These are phyloP conservation scores for Pseudogymnoascus sp. DNA, from an alignment of 2,329 filamentous ascomycete genomes.

Conservation along the genomic window DNA sequence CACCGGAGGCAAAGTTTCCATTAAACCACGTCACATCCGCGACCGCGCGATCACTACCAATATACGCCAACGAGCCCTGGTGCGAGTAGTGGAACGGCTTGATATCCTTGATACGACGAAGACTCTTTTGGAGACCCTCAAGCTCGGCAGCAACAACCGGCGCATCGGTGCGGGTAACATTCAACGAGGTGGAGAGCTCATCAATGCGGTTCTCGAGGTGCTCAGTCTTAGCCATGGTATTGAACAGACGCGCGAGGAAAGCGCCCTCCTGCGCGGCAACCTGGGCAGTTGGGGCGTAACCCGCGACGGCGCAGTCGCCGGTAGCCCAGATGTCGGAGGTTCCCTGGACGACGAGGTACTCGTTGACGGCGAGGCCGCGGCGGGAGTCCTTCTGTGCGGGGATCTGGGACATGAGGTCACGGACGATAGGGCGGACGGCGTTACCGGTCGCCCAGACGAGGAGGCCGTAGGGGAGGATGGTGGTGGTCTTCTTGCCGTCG, in stretches of 20 bases:
- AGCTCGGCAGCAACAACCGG: constrained; percentile 68
- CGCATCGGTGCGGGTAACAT: constrained; percentile 55
- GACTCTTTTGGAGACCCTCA: constrained; percentile 75
- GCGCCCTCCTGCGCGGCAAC: constrained; percentile 91
- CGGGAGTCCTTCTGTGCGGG: constrained; percentile 92
- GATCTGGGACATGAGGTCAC: constrained; percentile 85
- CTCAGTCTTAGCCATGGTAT: constrained; percentile 96
- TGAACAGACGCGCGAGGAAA: constrained; percentile 93
- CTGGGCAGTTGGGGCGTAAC: constrained; percentile 95
- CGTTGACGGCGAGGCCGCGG: constrained; percentile 91
- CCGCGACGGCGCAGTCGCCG: constrained; percentile 93
- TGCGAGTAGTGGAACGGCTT: constrained; percentile 98
- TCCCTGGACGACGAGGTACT: constrained; percentile 97
- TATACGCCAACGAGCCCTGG: constrained; percentile 94
- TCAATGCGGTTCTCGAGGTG: constrained; percentile 69
- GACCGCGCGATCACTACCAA: constrained; percentile 95
- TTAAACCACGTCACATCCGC: constrained; percentile 97
- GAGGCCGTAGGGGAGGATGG: constrained; percentile 86
- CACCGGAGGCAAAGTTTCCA: constrained; percentile 89
- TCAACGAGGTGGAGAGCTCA: constrained; percentile 56
- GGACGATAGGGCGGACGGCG: constrained; percentile 79
- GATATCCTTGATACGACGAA: constrained; percentile 85
- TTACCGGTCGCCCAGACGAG: constrained; percentile 99
- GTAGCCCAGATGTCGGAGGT: constrained; percentile 96
- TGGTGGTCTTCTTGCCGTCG: constrained; percentile 74